Conservation (phyloP, 2,329 filamentous ascomycete species). For the Phaeoacremonium minimum region DNA sequence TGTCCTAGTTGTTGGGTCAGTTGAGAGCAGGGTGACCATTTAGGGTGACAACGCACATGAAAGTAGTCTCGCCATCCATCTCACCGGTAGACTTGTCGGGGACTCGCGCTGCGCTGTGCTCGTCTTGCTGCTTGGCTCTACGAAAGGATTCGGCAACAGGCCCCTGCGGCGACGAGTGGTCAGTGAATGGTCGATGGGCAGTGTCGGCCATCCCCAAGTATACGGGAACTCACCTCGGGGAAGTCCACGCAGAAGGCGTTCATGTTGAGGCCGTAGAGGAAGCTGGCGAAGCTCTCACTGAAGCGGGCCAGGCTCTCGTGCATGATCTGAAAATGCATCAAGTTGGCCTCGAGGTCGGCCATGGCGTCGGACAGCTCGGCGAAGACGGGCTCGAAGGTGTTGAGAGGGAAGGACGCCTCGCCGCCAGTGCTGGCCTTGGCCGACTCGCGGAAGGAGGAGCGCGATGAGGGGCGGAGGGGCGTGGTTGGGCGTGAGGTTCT, state of each 20-base stretch:
- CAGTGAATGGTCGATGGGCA: neutral
- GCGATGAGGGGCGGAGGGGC: conserved; percentile 83
- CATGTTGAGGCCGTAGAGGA: conserved; percentile 96
- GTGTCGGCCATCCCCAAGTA: neutral
- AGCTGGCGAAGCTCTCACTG: conserved; percentile 92
- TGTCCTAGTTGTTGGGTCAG: conserved; percentile 52
- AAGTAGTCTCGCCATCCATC: conserved; percentile 70
- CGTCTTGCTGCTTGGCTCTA: conserved; percentile 55
- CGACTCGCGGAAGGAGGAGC: conserved; percentile 81
- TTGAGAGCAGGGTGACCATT: neutral
- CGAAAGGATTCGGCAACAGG: conserved; percentile 81
- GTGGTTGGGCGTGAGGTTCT: conserved; percentile 79
- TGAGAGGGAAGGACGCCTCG: conserved; percentile 64
- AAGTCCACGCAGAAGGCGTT: conserved; percentile 99
- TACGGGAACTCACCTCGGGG: conserved; percentile 62
- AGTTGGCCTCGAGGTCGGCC: conserved; percentile 93
- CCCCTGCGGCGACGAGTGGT: conserved; percentile 53
- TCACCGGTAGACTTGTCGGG: conserved; percentile 27
- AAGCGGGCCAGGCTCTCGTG: conserved; percentile 92
- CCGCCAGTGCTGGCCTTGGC: conserved; percentile 52
- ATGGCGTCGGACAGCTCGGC: conserved; percentile 91
- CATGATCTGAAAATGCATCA: conserved; percentile 96
- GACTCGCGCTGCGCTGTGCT: conserved; percentile 24
- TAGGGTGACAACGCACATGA: conserved; percentile 58
- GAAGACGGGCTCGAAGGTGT: conserved; percentile 82